Evolutionary conservation across 768 basidiomycete genomes (phyloP).

Genomic region (Calvatia gigantea): DNA sequence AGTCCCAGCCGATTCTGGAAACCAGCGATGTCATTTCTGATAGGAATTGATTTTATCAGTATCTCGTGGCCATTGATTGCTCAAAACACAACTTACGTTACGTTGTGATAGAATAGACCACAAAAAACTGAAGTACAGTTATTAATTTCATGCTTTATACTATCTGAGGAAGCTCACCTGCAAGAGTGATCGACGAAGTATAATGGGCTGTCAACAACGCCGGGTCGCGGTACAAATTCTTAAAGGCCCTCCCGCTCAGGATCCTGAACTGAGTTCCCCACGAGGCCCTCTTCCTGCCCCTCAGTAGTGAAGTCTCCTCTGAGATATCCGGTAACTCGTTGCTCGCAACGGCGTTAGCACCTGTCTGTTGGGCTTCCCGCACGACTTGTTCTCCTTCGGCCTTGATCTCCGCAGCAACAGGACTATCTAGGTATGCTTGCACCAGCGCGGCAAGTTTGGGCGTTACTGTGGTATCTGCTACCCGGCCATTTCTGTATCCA

Average conservation of each 20-base stretch:
- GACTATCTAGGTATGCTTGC: slow-evolving; percentile 63
- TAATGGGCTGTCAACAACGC: slow-evolving; percentile 91
- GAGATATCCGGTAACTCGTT: slow-evolving; percentile 63
- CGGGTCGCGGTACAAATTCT: slow-evolving; percentile 95
- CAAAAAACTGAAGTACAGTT: slow-evolving; percentile 62
- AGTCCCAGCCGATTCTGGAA: slow-evolving; percentile 95
- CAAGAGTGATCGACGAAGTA: slow-evolving; percentile 75
- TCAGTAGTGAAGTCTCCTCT: slow-evolving; percentile 61
- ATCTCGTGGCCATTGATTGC: background rate
- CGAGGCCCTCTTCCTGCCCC: slow-evolving; percentile 76
- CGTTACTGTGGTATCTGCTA: slow-evolving; percentile 33
- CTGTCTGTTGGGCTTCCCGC: slow-evolving; percentile 24
- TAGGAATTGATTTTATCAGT: background rate
- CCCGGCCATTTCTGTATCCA: slow-evolving; percentile 21
- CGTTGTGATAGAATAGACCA: slow-evolving; percentile 88
- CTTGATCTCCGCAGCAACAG: slow-evolving; percentile 57
- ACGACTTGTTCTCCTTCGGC: slow-evolving; percentile 41
- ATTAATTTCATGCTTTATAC: slow-evolving; percentile 7
- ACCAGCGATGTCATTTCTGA: slow-evolving; percentile 87
- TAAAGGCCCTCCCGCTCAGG: slow-evolving; percentile 93
- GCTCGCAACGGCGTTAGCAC: slow-evolving; percentile 20
- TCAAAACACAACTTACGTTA: slow-evolving; percentile 50
- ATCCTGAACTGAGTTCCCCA: slow-evolving; percentile 92
- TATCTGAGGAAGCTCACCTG: slow-evolving; percentile 47
- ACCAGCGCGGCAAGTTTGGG: slow-evolving; percentile 72